A percentile compares a stretch with the other conserved stretches of the same genome.
These are phyloP conservation scores for Claviceps monticola DNA, from an alignment of 2,329 filamentous ascomycete species.

Conservation along the genomic window DNA sequence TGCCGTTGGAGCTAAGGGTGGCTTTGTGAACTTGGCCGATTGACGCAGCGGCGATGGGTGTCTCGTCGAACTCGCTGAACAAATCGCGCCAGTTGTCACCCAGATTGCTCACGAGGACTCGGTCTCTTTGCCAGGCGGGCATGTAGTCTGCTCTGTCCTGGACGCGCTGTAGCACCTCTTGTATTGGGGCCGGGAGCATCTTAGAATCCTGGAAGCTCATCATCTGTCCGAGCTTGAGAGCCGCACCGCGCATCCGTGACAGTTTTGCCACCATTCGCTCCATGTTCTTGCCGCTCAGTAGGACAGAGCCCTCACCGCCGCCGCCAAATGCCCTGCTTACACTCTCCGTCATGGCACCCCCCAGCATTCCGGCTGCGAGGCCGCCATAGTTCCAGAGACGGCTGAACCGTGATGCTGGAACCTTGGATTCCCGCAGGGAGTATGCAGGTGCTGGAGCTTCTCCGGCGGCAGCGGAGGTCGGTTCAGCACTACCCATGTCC, in stretches of 20 bases:
- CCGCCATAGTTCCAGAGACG: slow-evolving; percentile 92
- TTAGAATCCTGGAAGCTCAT: slow-evolving; percentile 97
- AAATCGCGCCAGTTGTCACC: slow-evolving; percentile 74
- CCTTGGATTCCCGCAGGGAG: slow-evolving; percentile 72
- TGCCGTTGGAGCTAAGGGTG: slow-evolving; percentile 58
- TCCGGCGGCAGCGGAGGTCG: slow-evolving; percentile 5
- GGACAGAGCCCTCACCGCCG: slow-evolving; percentile 54
- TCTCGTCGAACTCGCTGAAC: slow-evolving; percentile 75
- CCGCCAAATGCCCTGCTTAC: slow-evolving; percentile 67
- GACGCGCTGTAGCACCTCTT: slow-evolving; percentile 81
- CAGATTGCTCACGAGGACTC: slow-evolving; percentile 65
- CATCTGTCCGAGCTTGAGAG: slow-evolving; percentile 95
- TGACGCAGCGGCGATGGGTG: slow-evolving; percentile 85
- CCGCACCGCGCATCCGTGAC: slow-evolving; percentile 90
- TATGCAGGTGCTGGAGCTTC: slow-evolving; percentile 28
- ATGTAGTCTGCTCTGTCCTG: slow-evolving; percentile 97
- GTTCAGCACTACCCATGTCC: slow-evolving; percentile 11
- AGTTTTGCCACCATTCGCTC: slow-evolving; percentile 85
- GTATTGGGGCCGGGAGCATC: slow-evolving; percentile 77
- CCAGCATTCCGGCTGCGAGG: slow-evolving; percentile 86
- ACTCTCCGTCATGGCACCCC: slow-evolving; percentile 77
- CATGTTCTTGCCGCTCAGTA: slow-evolving; percentile 83
- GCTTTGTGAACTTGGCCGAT: slow-evolving; percentile 94
- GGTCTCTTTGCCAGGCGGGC: slow-evolving; percentile 83
- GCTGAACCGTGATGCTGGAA: slow-evolving; percentile 76